A percentile compares a stretch with the other conserved stretches of the same genome.
phyloP scores from a whole-genome alignment of 169 alveolate genomes.

The Eimeria acervulina region DNA sequence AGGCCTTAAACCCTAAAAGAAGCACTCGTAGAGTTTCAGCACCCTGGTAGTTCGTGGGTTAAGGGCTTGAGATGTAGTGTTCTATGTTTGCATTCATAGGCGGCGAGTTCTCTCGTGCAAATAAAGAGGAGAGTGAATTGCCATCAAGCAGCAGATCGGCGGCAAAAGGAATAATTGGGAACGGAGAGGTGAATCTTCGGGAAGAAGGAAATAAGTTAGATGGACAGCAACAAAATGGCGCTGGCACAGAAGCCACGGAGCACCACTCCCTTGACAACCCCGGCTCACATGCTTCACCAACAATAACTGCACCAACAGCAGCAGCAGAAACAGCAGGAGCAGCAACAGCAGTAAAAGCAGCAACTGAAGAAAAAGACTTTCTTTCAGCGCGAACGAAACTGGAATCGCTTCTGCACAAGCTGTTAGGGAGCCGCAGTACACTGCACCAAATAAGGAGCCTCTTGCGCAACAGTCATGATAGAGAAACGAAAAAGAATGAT shows the following conservation, averaged over 20 bases:
- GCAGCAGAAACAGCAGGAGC: not conserved
- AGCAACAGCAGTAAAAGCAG: not conserved
- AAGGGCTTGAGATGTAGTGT: not conserved
- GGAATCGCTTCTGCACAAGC: slow-evolving; percentile 18
- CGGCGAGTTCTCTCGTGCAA: not conserved
- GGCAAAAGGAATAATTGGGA: not conserved
- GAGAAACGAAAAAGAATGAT: not conserved
- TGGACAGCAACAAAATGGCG: not conserved
- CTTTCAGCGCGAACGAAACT: not conserved
- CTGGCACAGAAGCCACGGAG: not conserved
- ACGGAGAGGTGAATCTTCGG: not conserved
- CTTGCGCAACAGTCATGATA: not conserved
- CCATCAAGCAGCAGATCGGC: not conserved
- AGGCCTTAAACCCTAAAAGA: not conserved
- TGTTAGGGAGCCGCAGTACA: not conserved
- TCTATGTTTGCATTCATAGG: not conserved
- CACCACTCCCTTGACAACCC: not conserved
- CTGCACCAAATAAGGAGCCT: slow-evolving; percentile 30
- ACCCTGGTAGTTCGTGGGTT: not conserved
- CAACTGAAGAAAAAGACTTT: not conserved
- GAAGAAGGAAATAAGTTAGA: not conserved
- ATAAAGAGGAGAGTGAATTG: not conserved
- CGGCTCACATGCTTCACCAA: not conserved
- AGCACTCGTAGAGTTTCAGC: not conserved
- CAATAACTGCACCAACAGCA: slow-evolving; percentile 5